These are phyloP conservation scores for Curvularia lunata DNA, from an alignment of 2,329 filamentous ascomycete species.

Conservation along the genomic window DNA sequence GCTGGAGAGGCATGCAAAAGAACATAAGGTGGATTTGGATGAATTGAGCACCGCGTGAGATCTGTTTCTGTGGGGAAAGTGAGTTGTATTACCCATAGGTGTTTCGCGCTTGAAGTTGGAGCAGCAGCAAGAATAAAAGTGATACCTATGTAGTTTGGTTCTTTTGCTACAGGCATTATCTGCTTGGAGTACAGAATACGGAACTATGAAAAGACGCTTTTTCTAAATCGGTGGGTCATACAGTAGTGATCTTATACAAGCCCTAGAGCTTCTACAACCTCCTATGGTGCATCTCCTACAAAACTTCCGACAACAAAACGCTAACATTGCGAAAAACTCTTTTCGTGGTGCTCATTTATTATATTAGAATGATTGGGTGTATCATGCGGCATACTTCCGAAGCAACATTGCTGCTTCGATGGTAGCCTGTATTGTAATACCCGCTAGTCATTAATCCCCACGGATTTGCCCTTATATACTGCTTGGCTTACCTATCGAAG, in stretches of 20 bases:
- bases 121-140: neutral
- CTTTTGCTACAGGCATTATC: neutral
- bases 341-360: too few species aligned
- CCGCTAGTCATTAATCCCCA: neutral
- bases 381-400: neutral
- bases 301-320: neutral
- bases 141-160: neutral
- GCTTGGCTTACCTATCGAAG: neutral
- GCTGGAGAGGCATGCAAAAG: slow-evolving; percentile 18
- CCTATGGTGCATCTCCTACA: neutral
- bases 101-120: neutral
- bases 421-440: neutral
- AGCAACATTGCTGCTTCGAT: neutral
- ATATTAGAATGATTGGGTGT: too few species aligned
- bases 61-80: slow-evolving; percentile 25
- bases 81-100: neutral
- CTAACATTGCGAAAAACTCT: neutral
- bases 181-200: neutral
- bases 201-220: neutral
- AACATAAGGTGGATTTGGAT: slow-evolving; percentile 29
- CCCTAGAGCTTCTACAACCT: neutral
- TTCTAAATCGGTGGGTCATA: neutral
- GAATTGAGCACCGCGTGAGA: slow-evolving; percentile 30
- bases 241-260: neutral
- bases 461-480: neutral